Conservation (phyloP, 106 monocot species). For the Acorus calamus region DNA sequence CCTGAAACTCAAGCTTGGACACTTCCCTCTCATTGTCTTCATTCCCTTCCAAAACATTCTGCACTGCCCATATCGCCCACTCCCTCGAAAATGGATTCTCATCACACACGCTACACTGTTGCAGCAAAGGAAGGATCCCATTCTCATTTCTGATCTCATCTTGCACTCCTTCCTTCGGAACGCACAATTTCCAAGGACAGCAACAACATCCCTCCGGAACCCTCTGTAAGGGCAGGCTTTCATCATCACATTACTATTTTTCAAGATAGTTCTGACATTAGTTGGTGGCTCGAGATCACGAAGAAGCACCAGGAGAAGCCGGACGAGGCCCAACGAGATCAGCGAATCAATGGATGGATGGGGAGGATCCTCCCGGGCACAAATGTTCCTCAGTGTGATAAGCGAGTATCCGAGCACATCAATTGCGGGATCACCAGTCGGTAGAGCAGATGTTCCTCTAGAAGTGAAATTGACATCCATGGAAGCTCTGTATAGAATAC, state of each 20-base stretch:
- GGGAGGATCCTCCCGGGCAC: slow-evolving; percentile 36
- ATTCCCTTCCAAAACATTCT: slow-evolving; percentile 72
- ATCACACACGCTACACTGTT: slow-evolving; percentile 82
- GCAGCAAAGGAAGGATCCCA: slow-evolving; percentile 56
- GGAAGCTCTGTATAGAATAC: slow-evolving; percentile 37
- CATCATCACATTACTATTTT: neutral
- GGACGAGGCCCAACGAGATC: slow-evolving; percentile 39
- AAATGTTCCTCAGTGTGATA: slow-evolving; percentile 55
- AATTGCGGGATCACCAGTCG: slow-evolving; percentile 40
- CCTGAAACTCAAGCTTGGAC: slow-evolving; percentile 54
- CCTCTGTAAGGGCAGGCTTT: slow-evolving; percentile 75
- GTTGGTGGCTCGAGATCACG: slow-evolving; percentile 62
- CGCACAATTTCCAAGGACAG: slow-evolving; percentile 54
- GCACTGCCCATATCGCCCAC: slow-evolving; percentile 65
- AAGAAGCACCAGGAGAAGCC: slow-evolving; percentile 40
- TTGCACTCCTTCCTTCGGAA: slow-evolving; percentile 55
- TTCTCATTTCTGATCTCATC: slow-evolving; percentile 61
- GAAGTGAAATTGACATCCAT: slow-evolving; percentile 35
- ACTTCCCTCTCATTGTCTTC: slow-evolving; percentile 59
- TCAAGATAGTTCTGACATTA: slow-evolving; percentile 39
- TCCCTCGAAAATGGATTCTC: slow-evolving; percentile 81
- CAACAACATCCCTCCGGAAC: slow-evolving; percentile 75
- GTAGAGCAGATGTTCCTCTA: slow-evolving; percentile 36
- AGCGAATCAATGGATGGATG: slow-evolving; percentile 15
- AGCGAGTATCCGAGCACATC: slow-evolving; percentile 75